Conservation (phyloP, 106 monocot genomes). For the Hemerocallis citrina region DNA sequence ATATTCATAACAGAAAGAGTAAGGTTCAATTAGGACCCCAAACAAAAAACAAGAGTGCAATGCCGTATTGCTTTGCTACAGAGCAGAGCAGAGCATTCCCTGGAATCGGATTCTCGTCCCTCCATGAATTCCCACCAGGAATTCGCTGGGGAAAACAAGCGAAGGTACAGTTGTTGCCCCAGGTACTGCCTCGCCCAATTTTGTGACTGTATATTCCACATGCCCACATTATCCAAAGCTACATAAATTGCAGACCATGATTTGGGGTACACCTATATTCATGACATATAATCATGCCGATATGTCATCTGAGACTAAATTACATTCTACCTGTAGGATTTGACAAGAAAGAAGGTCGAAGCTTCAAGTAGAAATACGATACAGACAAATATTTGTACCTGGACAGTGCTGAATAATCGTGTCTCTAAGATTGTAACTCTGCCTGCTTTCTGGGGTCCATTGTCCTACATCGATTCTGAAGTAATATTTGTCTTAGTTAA, state of each 20-base stretch:
- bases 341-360: not conserved
- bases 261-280: conserved; percentile 4
- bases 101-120: conserved; percentile 45
- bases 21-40: too few species aligned
- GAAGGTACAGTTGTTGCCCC: conserved; percentile 64
- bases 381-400: not conserved
- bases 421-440: conserved; percentile 5
- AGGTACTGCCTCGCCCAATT: conserved; percentile 56
- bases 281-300: not conserved
- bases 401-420: conserved; percentile 4
- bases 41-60: conserved; percentile 10
- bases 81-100: conserved; percentile 37
- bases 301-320: not conserved
- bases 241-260: conserved; percentile 51
- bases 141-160: conserved; percentile 51
- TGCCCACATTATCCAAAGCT: conserved; percentile 56
- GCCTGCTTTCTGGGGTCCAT: conserved; percentile 9
- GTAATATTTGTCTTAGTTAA: not conserved
- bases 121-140: conserved; percentile 35
- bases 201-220: conserved; percentile 67
- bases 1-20: too few species aligned
- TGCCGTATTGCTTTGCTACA: conserved; percentile 49
- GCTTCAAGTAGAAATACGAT: not conserved
- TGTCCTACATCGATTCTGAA: conserved; percentile 6
- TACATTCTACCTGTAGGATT: not conserved